Evolutionary conservation across 2,329 filamentous ascomycete species (phyloP).

Genomic region (Magnaporthiopsis rhizophila): DNA sequence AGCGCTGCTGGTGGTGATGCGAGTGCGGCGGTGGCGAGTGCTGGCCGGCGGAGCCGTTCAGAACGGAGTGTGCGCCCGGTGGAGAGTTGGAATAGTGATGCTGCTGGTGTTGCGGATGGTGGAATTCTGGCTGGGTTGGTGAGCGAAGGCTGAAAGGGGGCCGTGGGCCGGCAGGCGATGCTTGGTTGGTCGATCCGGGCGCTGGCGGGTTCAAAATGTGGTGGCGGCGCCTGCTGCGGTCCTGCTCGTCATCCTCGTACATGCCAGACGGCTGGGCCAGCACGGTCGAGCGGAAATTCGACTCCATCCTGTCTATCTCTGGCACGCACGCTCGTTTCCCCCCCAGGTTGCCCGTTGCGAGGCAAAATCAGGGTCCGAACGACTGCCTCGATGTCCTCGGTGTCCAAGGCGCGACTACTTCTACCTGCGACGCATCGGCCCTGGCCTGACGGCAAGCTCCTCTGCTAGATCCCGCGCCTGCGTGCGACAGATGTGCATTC

Average conservation of each 20-base stretch:
- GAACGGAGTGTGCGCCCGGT: slow-evolving; percentile 22
- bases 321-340: not conserved
- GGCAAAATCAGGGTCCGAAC: not conserved
- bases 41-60: slow-evolving; percentile 18
- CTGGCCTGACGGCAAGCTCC: not conserved
- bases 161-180: slow-evolving; percentile 18
- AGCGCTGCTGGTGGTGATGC: slow-evolving; percentile 13
- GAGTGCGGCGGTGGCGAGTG: slow-evolving; percentile 5
- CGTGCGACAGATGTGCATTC: not conserved
- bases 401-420: not conserved
- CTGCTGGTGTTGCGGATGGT: slow-evolving; percentile 13
- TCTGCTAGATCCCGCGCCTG: not conserved
- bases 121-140: slow-evolving; percentile 36
- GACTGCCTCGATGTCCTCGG: not conserved
- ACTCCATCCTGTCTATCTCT: slow-evolving; percentile 28
- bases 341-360: not conserved
- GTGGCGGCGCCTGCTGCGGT: slow-evolving; percentile 31
- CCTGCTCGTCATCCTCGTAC: slow-evolving; percentile 26
- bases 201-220: slow-evolving; percentile 35
- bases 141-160: slow-evolving; percentile 41
- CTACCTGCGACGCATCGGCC: slow-evolving; percentile 1
- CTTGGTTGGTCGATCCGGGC: slow-evolving; percentile 5
- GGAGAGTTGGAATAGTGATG: slow-evolving; percentile 22
- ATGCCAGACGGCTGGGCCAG: slow-evolving; percentile 36
- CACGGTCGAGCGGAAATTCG: slow-evolving; percentile 41